Evolutionary conservation across 805 yeast species (phyloP).

Genomic region (Candida maris): DNA sequence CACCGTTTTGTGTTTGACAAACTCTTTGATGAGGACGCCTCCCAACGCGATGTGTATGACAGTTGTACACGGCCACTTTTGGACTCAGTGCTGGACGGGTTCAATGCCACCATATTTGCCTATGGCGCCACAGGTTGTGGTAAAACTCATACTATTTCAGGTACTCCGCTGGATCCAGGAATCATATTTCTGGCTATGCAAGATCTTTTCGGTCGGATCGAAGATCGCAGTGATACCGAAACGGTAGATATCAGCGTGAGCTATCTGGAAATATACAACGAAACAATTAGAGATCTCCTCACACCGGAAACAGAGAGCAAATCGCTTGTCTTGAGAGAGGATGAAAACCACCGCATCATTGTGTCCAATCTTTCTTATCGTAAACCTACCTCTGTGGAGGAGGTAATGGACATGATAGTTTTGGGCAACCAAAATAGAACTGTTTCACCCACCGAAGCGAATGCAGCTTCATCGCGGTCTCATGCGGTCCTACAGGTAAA

Average conservation of each 20-base stretch:
- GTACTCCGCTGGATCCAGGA: conserved; percentile 71
- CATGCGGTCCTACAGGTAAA: conserved; percentile 90
- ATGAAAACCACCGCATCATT: conserved; percentile 56
- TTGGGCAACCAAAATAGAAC: conserved; percentile 75
- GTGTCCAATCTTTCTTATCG: conserved; percentile 71
- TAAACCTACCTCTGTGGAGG: conserved; percentile 57
- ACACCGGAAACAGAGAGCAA: conserved; percentile 43
- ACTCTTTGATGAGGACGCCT: conserved; percentile 61
- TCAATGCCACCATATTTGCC: conserved; percentile 88
- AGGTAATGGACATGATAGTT: conserved; percentile 74
- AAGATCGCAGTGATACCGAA: conserved; percentile 49
- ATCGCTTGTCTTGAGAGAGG: conserved; percentile 63
- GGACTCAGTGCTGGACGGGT: conserved; percentile 76
- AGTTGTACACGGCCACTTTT: conserved; percentile 69
- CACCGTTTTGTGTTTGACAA: conserved; percentile 80
- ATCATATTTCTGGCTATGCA: conserved; percentile 74
- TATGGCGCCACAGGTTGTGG: conserved; percentile 99
- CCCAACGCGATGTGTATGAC: conserved; percentile 66
- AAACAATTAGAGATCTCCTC: conserved; percentile 76
- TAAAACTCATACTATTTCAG: conserved; percentile 88
- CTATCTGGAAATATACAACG: conserved; percentile 88
- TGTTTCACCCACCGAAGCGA: conserved; percentile 85
- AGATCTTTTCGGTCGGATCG: conserved; percentile 66
- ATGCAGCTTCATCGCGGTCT: conserved; percentile 84
- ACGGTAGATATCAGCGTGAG: conserved; percentile 60